Base-by-base conservation (phyloP, 2,329 filamentous ascomycete genomes). In the Penicillium sp. region DNA sequence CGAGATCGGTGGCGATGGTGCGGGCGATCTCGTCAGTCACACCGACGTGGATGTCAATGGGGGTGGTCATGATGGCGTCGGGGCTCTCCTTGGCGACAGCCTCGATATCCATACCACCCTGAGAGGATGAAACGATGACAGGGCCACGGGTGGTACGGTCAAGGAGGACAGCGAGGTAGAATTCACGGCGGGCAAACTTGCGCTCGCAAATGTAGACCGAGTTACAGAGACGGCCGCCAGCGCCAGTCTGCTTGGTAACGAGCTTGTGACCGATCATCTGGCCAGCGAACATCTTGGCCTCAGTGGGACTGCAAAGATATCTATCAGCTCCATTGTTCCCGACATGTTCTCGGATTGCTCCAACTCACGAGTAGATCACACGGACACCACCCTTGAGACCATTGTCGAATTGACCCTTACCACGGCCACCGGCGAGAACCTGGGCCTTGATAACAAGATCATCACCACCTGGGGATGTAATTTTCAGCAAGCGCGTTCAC, bases 261-360 rank as follows among this genome's bases (percentile, higher is more conserved):
- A 99, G 91, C 81, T 97, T 97, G 82, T 99, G 93, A 74, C 94
- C 94, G 79, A 99, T 97, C 94, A 99, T 99, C 83, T 99, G 92
- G 69, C 93, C 85, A 68, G 94, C 93, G 76, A 99, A 96, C 87
- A 97, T 96, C 83, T 91, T 89, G 73, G 94, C 94, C 83, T 88
- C 85, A 70, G 92, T 92, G 58, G 94, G 90, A 59, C 84, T 87
- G 58, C 24, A 57, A 47, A 49, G 32, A 50, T 35, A 40, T 44
- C 47, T 26, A 52, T 64, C 50, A 65, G 60, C 47, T 31, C 59
- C 45, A 26, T 11, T 26, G 34, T n/a, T 20, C 18, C n/a, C 26
- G 11, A 13, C 5, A 6, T 18, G 9, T 53, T 32, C 14, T 13
- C 11, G 37, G 29, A 35, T 34, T 14, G 26, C 14, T 39, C 34